phyloP scores from a whole-genome alignment of 2,329 filamentous ascomycete species.

The Coccinonectria pachysandricola region DNA sequence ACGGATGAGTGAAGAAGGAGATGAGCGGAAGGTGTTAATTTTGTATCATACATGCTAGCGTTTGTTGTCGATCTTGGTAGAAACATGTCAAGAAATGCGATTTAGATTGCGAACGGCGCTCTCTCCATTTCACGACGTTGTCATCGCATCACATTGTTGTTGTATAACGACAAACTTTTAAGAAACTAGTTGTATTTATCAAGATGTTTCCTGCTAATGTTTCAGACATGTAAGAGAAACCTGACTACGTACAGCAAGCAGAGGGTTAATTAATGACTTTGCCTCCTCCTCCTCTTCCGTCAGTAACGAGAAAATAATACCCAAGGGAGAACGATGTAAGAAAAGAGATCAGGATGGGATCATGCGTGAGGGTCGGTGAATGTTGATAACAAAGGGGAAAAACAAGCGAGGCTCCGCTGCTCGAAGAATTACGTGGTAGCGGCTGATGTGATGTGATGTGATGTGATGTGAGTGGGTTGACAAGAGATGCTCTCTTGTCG shows the following conservation, averaged over 20 bases:
- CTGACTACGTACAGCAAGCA: conserved; percentile 5
- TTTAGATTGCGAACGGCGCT: too few relatives aligned
- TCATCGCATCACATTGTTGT: too few relatives aligned
- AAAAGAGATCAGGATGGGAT: too few relatives aligned
- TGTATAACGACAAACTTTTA: too few relatives aligned
- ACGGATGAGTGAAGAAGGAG: conserved; percentile 1
- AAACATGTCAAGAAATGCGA: too few relatives aligned
- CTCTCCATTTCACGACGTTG: too few relatives aligned
- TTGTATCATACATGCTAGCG: too few relatives aligned
- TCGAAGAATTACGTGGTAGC: conserved; percentile 13
- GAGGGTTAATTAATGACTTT: conserved; percentile 4
- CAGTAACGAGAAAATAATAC: conserved; percentile 7
- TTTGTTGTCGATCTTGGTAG: too few relatives aligned
- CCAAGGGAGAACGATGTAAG: conserved; percentile 10
- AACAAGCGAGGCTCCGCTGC: conserved; percentile 11
- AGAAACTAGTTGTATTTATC: conserved; percentile 2
- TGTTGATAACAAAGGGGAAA: conserved; percentile 2
- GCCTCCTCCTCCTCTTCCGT: conserved; percentile 4
- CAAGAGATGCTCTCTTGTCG: too few relatives aligned
- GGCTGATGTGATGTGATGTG: too few relatives aligned
- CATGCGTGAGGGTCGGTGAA: conserved; percentile 2
- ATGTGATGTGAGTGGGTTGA: too few relatives aligned
- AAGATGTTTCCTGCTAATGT: conserved; percentile 2
- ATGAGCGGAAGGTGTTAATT: conserved; percentile 1
- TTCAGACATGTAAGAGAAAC: conserved; percentile 1